Evolutionary conservation across 768 basidiomycete genomes (phyloP).

Genomic region (Pulveroboletus sp.): DNA sequence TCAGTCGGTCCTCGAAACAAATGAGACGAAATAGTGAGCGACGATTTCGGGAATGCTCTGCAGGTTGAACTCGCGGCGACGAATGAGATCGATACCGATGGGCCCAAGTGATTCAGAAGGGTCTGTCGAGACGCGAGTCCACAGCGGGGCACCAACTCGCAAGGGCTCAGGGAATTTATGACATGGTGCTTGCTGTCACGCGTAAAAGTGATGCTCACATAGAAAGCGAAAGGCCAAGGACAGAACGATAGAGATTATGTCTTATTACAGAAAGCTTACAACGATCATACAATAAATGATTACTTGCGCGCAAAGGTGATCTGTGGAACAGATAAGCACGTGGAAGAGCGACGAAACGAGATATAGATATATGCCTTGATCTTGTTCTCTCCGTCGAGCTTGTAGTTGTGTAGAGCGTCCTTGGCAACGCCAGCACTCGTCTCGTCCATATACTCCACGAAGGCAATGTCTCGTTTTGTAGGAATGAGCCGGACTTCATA

Average conservation of each 20-base stretch:
- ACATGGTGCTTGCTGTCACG: conserved; percentile 23
- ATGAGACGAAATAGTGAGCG: not conserved
- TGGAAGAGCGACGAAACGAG: not conserved
- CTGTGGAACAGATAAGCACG: conserved; percentile 31
- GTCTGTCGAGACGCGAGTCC: conserved; percentile 1
- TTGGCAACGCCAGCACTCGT: conserved; percentile 85
- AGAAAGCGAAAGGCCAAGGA: conserved; percentile 9
- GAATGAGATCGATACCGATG: conserved; percentile 9
- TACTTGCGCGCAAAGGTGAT: conserved; percentile 76
- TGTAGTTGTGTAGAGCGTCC: conserved; percentile 96
- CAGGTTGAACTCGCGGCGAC: too few species aligned
- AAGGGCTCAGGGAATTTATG: conserved; percentile 21
- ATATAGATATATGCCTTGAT: conserved; percentile 68
- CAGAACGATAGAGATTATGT: conserved; percentile 20
- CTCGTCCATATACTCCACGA: conserved; percentile 97
- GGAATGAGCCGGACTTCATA: conserved; percentile 98
- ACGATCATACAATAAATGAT: conserved; percentile 27
- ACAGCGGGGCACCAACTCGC: conserved; percentile 23
- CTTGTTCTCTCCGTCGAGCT: conserved; percentile 95
- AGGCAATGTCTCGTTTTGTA: conserved; percentile 95
- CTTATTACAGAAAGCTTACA: conserved; percentile 29
- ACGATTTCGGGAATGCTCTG: not conserved
- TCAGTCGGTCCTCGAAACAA: not conserved
- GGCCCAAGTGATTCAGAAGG: not conserved
- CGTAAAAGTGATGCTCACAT: conserved; percentile 23